Percentiles rank a stretch among this genome's conserved stretches.
These are phyloP conservation scores for Penicillium sp. DNA, from an alignment of 2,329 filamentous ascomycete genomes.

Conservation along the genomic window DNA sequence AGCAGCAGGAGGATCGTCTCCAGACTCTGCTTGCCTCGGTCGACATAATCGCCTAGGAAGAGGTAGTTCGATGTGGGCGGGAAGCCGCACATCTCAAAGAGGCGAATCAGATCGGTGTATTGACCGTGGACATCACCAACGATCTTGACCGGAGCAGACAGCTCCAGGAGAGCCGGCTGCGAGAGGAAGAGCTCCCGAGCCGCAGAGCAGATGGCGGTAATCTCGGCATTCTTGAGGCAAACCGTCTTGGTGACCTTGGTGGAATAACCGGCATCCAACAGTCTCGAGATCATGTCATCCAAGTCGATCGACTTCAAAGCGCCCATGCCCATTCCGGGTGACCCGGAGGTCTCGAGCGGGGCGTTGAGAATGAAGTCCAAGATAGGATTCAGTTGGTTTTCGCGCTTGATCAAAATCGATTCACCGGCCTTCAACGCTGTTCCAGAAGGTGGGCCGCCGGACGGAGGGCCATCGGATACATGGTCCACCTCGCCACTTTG, in stretches of 20 bases:
- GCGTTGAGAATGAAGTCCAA: conserved; percentile 53
- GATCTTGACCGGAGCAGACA: conserved; percentile 95
- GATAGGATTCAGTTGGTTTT: conserved; percentile 69
- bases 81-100: conserved; percentile 99
- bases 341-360: conserved; percentile 46
- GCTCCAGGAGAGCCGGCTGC: conserved; percentile 87
- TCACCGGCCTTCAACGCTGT: conserved; percentile 72
- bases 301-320: conserved; percentile 91
- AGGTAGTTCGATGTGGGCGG: conserved; percentile 89
- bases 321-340: conserved; percentile 74
- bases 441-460: conserved; percentile 60
- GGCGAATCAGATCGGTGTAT: conserved; percentile 91
- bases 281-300: conserved; percentile 93
- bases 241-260: conserved; percentile 98
- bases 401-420: conserved; percentile 84
- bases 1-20: conserved; percentile 91
- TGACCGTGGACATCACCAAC: conserved; percentile 96
- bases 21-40: conserved; percentile 91
- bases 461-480: conserved; percentile 86
- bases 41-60: conserved; percentile 94
- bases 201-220: conserved; percentile 86
- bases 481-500: conserved; percentile 88
- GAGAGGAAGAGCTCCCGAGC: conserved; percentile 86
- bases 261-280: conserved; percentile 91
- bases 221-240: conserved; percentile 96